These are phyloP conservation scores for Ophiostoma montium DNA, from an alignment of 2,329 filamentous ascomycete species.

Conservation along the genomic window DNA sequence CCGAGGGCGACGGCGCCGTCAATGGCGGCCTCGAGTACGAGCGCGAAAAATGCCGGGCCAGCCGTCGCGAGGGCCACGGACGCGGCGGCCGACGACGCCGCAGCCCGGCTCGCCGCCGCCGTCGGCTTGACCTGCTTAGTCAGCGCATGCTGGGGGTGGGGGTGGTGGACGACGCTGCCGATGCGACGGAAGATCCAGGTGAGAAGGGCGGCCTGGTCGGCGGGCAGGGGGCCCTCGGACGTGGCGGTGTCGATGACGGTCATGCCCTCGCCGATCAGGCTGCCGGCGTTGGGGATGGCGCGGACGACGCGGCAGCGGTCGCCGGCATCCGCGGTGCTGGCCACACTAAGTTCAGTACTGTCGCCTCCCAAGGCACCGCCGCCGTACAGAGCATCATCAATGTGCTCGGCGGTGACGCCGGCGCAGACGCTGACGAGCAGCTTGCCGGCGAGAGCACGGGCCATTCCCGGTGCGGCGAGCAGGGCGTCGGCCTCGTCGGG, in stretches of 20 bases:
- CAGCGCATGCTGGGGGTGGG: constrained; percentile 3
- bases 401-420: constrained; percentile 56
- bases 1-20: constrained; percentile 73
- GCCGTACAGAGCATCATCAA: constrained; percentile 50
- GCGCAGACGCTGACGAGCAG: constrained; percentile 71
- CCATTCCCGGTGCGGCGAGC: constrained; percentile 52
- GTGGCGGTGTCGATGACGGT: constrained; percentile 55
- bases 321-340: constrained; percentile 11
- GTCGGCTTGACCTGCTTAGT: constrained; percentile 26
- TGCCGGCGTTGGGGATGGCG: constrained; percentile 76
- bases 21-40: constrained; percentile 61
- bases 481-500: constrained; percentile 59
- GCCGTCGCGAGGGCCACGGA: constrained; percentile 61
- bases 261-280: constrained; percentile 67
- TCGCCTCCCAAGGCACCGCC: not conserved
- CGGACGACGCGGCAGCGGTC: constrained; percentile 53
- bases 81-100: constrained; percentile 48
- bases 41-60: constrained; percentile 61
- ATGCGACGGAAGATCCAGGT: constrained; percentile 67
- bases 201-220: constrained; percentile 41
- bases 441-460: constrained; percentile 58
- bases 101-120: constrained; percentile 17
- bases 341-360: not conserved
- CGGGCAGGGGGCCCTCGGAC: constrained; percentile 32
- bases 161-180: constrained; percentile 38